phyloP scores from a whole-genome alignment of 331 rosid species.

The Quercus lobata region DNA sequence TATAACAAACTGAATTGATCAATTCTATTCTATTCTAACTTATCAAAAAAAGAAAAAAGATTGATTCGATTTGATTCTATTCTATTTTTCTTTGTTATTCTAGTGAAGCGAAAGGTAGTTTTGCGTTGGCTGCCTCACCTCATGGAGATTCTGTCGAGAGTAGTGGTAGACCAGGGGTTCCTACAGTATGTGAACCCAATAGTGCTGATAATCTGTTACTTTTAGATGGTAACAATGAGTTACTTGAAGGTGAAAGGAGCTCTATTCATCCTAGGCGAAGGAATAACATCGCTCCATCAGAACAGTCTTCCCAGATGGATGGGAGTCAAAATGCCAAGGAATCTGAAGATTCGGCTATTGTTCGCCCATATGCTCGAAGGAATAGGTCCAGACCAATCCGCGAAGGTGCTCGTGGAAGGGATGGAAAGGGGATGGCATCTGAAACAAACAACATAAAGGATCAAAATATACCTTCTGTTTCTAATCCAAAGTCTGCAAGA shows the following conservation, averaged over 20 bases:
- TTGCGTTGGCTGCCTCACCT: slow-evolving; percentile 95
- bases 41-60: too few relatives aligned
- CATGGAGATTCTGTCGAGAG: slow-evolving; percentile 97
- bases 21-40: background rate
- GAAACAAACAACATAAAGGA: slow-evolving; percentile 60
- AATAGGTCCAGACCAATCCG: slow-evolving; percentile 85
- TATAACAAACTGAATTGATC: background rate
- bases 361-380: slow-evolving; percentile 97
- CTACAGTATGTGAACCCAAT: slow-evolving; percentile 76
- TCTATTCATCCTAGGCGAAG: slow-evolving; percentile 59
- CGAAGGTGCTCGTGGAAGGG: slow-evolving; percentile 74
- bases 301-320: slow-evolving; percentile 84
- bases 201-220: slow-evolving; percentile 94
- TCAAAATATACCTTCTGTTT: slow-evolving; percentile 41
- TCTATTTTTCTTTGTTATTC: slow-evolving; percentile 15
- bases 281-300: slow-evolving; percentile 59
- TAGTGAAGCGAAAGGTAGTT: slow-evolving; percentile 99
- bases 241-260: slow-evolving; percentile 62
- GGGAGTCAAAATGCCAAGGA: slow-evolving; percentile 83
- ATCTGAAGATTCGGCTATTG: slow-evolving; percentile 85
- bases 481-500: slow-evolving; percentile 63
- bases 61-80: background rate
- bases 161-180: slow-evolving; percentile 87
- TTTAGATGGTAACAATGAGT: slow-evolving; percentile 72
- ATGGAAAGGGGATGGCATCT: slow-evolving; percentile 46